Conservation (phyloP, 768 basidiomycete genomes). For the Auricularia cornea region DNA sequence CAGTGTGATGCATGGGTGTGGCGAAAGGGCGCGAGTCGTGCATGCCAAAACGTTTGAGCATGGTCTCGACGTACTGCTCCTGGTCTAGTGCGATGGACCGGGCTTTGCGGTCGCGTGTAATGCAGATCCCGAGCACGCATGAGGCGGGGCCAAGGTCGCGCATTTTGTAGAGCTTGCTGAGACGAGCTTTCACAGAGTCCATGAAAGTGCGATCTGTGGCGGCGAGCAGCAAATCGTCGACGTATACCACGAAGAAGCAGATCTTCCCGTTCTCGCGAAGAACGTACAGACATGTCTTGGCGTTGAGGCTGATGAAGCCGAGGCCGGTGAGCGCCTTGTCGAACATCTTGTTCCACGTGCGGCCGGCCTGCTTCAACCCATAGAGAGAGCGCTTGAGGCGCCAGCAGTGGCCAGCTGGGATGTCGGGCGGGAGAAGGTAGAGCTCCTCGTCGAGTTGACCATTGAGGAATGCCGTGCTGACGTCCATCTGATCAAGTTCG, state of each 20-base stretch:
- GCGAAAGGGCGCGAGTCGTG: neutral
- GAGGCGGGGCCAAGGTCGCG: neutral
- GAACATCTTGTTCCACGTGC: constrained; percentile 6
- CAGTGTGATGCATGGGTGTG: neutral
- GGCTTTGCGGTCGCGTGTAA: neutral
- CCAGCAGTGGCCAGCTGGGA: constrained; percentile 5
- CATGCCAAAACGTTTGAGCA: constrained; percentile 3
- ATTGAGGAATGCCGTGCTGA: constrained; percentile 6
- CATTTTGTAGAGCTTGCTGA: neutral
- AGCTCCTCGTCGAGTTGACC: constrained; percentile 7
- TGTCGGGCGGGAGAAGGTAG: constrained; percentile 5
- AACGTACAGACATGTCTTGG: neutral
- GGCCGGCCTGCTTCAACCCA: constrained; percentile 10
- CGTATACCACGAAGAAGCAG: neutral
- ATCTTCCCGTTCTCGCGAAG: neutral
- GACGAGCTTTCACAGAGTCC: neutral
- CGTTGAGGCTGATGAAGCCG: constrained; percentile 1
- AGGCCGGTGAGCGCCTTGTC: neutral
- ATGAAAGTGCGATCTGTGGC: neutral
- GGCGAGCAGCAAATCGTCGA: neutral
- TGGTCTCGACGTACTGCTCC: neutral
- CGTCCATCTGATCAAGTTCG: constrained; percentile 5
- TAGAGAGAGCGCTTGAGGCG: constrained; percentile 5
- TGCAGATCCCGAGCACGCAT: neutral
- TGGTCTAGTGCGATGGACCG: neutral